These are phyloP conservation scores for Hypoxylon fragiforme DNA, from an alignment of 495 filamentous ascomycete genomes.

Conservation along the genomic window DNA sequence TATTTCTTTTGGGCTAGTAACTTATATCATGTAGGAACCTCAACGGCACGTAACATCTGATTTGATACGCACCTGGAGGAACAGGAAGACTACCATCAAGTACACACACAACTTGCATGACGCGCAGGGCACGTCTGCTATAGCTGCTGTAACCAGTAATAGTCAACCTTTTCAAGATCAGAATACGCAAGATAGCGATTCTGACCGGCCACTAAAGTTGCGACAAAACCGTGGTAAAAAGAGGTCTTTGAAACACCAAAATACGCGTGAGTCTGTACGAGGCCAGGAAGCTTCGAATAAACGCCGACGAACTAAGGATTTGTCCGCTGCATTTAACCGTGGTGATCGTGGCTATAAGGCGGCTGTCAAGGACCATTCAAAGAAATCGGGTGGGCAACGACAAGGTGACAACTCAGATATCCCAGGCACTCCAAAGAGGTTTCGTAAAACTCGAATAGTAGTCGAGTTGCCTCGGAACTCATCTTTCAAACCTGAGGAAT, in stretches of 20 bases:
- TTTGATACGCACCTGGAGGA: conserved; percentile 42
- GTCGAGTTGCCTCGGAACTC: conserved; percentile 14
- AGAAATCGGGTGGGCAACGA: not conserved
- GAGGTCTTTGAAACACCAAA: conserved; percentile 1
- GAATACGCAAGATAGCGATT: not conserved
- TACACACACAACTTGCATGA: conserved; percentile 2
- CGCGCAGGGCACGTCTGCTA: not conserved
- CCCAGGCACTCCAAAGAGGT: not conserved
- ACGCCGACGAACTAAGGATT: conserved; percentile 2
- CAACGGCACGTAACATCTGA: conserved; percentile 37
- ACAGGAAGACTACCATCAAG: conserved; percentile 16
- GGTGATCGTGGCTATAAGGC: not conserved
- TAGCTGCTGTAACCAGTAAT: not conserved
- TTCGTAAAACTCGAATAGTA: conserved; percentile 7
- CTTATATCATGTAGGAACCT: conserved; percentile 40
- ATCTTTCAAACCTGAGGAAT: conserved; percentile 19
- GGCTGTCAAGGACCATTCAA: not conserved
- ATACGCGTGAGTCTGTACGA: not conserved
- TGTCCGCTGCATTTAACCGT: not conserved
- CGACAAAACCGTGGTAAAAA: conserved; percentile 1
- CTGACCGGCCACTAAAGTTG: not conserved
- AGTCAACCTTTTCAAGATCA: not conserved
- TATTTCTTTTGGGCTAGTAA: not conserved
- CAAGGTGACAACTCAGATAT: too few relatives aligned
- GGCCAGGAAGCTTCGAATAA: conserved; percentile 5